Evolutionary conservation across 208 protist genomes (phyloP).

Genomic region (Trypanosoma cruzi): DNA sequence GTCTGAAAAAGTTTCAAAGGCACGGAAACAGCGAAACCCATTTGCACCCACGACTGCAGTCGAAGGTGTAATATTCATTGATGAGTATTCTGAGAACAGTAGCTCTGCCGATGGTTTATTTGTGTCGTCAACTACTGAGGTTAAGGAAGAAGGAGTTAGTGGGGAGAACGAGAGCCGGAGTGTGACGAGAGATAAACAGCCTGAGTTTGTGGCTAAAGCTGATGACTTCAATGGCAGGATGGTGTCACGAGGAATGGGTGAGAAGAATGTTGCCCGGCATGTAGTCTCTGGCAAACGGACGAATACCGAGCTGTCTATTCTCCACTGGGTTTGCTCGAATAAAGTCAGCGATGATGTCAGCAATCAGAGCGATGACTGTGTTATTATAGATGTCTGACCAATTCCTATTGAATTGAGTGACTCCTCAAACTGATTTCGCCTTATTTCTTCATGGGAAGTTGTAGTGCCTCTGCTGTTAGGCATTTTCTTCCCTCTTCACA

Average conservation of each 20-base stretch:
- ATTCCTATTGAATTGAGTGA: slow-evolving; percentile 64
- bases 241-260: background rate
- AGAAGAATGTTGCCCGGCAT: background rate
- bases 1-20: background rate
- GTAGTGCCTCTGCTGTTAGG: background rate
- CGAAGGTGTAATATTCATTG: background rate
- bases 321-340: background rate
- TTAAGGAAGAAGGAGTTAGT: background rate
- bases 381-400: slow-evolving; percentile 28
- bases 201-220: background rate
- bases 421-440: slow-evolving; percentile 15
- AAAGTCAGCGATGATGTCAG: background rate
- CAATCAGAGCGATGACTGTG: slow-evolving; percentile 34
- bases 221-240: background rate
- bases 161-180: background rate
- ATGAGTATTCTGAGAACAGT: slow-evolving; percentile 1
- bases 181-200: background rate
- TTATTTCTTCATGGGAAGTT: background rate
- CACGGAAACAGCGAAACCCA: slow-evolving; percentile 25
- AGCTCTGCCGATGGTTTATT: background rate
- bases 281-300: background rate
- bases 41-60: slow-evolving; percentile 3
- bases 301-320: background rate
- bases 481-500: background rate
- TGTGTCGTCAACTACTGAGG: background rate